Evolutionary conservation across 2,329 filamentous ascomycete species (phyloP).

Genomic region (Alternaria infectoria): DNA sequence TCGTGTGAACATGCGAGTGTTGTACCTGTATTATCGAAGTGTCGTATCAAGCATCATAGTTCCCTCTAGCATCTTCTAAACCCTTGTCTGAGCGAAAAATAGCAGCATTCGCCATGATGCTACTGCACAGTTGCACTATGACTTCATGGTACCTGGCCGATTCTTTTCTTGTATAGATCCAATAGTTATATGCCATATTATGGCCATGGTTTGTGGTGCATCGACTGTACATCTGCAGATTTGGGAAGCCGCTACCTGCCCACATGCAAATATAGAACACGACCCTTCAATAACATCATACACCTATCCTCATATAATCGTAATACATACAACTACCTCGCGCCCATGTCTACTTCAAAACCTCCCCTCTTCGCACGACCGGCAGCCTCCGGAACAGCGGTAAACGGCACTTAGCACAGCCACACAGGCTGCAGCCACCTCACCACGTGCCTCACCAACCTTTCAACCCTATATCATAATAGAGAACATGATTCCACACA

Average conservation of each 20-base stretch:
- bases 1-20: not conserved
- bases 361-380: not conserved
- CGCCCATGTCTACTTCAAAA: not conserved
- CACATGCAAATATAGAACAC: not conserved
- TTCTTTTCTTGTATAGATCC: not conserved
- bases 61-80: not conserved
- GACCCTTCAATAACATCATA: not conserved
- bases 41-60: not conserved
- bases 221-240: not conserved
- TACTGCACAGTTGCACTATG: not conserved
- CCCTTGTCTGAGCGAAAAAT: not conserved
- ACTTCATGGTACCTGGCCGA: not conserved
- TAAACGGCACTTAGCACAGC: constrained; percentile 7
- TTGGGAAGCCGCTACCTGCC: not conserved
- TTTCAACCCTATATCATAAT: not conserved
- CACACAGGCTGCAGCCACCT: constrained; percentile 1
- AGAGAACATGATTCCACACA: not conserved
- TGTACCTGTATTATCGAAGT: not conserved
- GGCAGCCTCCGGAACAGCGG: constrained; percentile 13
- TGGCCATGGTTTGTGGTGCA: not conserved
- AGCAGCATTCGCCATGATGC: not conserved
- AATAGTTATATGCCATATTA: not conserved
- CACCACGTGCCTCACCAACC: not conserved
- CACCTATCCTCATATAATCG: not conserved
- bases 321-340: not conserved